Evolutionary conservation across 768 basidiomycete species (phyloP), one percentile per base, ranked within the genome.

Genomic region (Leccinum uliginosum): DNA sequence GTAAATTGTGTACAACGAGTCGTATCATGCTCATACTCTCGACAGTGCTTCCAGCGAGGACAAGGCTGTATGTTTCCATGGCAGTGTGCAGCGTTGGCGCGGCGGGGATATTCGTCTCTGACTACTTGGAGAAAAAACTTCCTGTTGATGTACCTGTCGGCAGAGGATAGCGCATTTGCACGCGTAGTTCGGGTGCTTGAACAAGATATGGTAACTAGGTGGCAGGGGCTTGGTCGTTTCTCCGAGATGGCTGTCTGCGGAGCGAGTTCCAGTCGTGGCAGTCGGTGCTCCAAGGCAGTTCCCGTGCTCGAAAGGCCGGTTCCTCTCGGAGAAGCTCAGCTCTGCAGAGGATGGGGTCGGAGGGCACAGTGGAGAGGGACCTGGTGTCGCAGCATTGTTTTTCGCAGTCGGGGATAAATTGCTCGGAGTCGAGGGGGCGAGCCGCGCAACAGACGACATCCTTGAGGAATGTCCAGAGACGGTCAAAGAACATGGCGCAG

Each of bases 401-500:
- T 64, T 82, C 77, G 79, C 82, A 83, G 71, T 89, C 87, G 0
- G 82, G 81, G 27, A 86, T 74, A 70, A 88, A 69, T 54, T 80
- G 78, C 67, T 89, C 87, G 30, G 71, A 65, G 26, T 75, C 76
- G 29, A 54, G 58, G 9, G 58, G 56, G 7, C 65, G 65, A 48
- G 68, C 69, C 29, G 69, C 70, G 58, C 80, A 76, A 55, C 77
- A 76, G 21, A 82, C 45, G 49, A 82, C 63, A 47, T 82, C 83
- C 34, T 76, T 71, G 52, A 86, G 53, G 68, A 87, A 83, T 24
- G 80, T 76, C 79, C 80, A 84, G 79, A 86, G 84, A 34, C 82
- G 78, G 71, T 91, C 87, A 71, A 87, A 89, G 71, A 85, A 89
- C 27, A 85, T 78, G 54, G 83, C 73, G 8, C 78, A 72, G 50